These are phyloP conservation scores for Triangularia verruculosa DNA, from an alignment of 2,329 filamentous ascomycete species.

Conservation along the genomic window DNA sequence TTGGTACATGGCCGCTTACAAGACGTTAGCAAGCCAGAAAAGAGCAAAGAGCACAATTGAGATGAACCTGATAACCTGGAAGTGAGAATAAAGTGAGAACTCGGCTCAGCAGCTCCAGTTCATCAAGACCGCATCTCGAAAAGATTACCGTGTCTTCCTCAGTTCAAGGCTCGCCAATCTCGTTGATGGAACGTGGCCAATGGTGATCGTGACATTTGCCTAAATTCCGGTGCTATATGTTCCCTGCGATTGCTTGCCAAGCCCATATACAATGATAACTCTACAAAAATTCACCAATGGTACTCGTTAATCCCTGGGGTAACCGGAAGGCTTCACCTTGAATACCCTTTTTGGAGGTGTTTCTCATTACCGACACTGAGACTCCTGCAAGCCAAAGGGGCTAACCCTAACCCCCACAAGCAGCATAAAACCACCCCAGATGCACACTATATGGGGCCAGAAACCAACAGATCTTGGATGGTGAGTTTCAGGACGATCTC, in stretches of 20 bases:
- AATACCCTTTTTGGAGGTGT: not conserved
- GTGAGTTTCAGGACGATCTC: no score
- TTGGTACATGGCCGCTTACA: not conserved
- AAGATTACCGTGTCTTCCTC: conserved; percentile 1
- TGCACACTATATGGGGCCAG: no score
- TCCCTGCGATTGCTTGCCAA: not conserved
- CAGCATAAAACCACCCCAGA: no score
- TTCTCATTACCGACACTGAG: not conserved
- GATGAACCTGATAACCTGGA: not conserved
- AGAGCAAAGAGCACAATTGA: not conserved
- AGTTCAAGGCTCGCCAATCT: not conserved
- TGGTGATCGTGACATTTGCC: conserved; percentile 6
- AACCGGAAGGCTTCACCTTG: not conserved
- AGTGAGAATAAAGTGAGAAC: not conserved
- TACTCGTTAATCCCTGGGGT: not conserved
- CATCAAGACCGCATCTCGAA: not conserved
- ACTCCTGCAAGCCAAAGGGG: no score
- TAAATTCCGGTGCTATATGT: not conserved
- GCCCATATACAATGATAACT: not conserved
- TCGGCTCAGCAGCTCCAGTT: not conserved
- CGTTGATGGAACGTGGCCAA: not conserved
- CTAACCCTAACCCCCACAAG: no score
- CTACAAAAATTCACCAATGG: not conserved
- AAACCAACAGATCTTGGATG: no score
- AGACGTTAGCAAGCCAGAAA: not conserved